phyloP scores from a whole-genome alignment of 1,139 yeast species.

The Sugiyamaella grinbergsii region DNA sequence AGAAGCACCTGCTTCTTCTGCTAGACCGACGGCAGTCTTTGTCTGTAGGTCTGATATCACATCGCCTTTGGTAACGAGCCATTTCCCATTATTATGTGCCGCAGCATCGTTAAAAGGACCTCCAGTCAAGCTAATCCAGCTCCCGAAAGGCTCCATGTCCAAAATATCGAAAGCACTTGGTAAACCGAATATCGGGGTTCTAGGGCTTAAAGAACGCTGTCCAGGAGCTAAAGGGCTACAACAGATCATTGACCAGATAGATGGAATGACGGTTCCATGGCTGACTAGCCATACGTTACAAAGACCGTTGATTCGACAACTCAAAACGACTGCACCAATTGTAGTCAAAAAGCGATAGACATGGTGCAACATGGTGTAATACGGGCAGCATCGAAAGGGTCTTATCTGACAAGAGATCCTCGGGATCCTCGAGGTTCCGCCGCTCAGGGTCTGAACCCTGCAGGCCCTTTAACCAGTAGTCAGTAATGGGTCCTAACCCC shows the following conservation, averaged over 20 bases:
- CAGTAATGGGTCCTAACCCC: too few species aligned
- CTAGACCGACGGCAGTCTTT: constrained; percentile 24
- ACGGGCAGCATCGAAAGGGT: too few species aligned
- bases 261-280: constrained; percentile 23
- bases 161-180: constrained; percentile 25
- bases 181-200: constrained; percentile 15
- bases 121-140: constrained; percentile 27
- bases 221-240: constrained; percentile 19
- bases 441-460: too few species aligned
- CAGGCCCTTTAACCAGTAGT: too few species aligned
- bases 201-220: constrained; percentile 21
- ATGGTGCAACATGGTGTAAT: background rate
- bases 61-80: constrained; percentile 28
- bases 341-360: constrained; percentile 7
- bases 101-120: constrained; percentile 23
- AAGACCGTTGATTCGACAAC: constrained; percentile 22
- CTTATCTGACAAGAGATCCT: too few species aligned
- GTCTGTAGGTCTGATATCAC: constrained; percentile 33
- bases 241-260: constrained; percentile 14
- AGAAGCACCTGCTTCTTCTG: too few species aligned
- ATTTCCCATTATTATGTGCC: constrained; percentile 33
- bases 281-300: constrained; percentile 16
- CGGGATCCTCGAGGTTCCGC: too few species aligned
- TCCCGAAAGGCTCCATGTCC: constrained; percentile 31
- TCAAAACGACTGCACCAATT: constrained; percentile 26